A percentile compares a stretch with the other conserved stretches of the same genome.
These are phyloP conservation scores for Coelastrella sp. DNA, from an alignment of 139 green algal species.

Conservation along the genomic window DNA sequence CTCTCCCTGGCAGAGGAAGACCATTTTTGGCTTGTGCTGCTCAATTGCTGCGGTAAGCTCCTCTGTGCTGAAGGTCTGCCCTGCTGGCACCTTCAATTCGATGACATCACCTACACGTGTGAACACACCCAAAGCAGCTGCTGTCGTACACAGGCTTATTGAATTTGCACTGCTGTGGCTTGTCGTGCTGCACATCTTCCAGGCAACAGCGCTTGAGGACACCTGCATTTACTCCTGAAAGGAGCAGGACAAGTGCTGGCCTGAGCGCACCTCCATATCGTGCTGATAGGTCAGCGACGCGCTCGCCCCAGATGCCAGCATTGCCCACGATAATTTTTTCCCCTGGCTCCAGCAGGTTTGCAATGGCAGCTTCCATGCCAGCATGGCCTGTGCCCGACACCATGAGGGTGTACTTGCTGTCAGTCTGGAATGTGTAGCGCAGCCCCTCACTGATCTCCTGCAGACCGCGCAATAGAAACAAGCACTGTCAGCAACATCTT, in stretches of 20 bases:
- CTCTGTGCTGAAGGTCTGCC: constrained; percentile 77
- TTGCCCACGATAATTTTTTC: constrained; percentile 87
- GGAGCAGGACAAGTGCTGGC: not conserved
- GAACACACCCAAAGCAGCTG: not conserved
- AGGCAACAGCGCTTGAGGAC: not conserved
- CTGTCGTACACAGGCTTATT: not conserved
- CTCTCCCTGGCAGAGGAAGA: constrained; percentile 93
- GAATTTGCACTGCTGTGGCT: not conserved
- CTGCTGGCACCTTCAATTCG: constrained; percentile 76
- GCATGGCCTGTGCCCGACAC: constrained; percentile 87
- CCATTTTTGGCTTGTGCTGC: constrained; percentile 84
- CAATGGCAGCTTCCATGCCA: constrained; percentile 93
- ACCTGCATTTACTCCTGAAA: not conserved
- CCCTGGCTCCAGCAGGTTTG: constrained; percentile 93
- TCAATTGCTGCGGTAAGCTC: constrained; percentile 71
- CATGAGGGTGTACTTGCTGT: constrained; percentile 85
- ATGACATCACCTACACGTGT: constrained; percentile 73
- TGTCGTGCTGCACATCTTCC: not conserved
- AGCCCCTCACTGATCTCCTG: constrained; percentile 82
- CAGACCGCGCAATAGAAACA: not conserved
- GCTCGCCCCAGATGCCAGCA: constrained; percentile 92
- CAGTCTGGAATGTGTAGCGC: constrained; percentile 89
- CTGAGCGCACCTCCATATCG: constrained; percentile 77
- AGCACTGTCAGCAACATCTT: no score
- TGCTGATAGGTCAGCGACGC: constrained; percentile 85